A percentile compares a stretch with the other conserved stretches of the same genome.
Conservation (phyloP, 169 alveolate genomes). For the Plasmodium blacklocki region DNA sequence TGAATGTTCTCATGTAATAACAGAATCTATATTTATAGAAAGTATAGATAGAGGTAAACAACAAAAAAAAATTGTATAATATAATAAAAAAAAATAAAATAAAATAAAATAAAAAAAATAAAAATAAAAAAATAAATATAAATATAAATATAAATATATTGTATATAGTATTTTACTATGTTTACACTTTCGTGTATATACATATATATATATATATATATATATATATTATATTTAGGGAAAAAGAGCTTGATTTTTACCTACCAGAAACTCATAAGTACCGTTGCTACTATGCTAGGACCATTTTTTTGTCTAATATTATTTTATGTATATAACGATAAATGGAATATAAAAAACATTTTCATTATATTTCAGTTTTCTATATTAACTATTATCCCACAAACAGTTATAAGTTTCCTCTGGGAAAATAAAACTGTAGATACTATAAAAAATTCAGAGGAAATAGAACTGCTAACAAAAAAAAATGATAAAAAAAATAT, state of each 20-base stretch:
- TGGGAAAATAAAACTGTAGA: conserved; percentile 30
- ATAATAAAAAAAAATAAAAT: background rate
- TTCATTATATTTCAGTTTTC: conserved; percentile 69
- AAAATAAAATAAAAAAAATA: background rate
- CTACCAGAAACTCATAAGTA: conserved; percentile 65
- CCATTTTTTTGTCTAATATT: conserved; percentile 68
- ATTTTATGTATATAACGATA: conserved; percentile 52
- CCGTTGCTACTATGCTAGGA: conserved; percentile 65
- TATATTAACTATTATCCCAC: conserved; percentile 55
- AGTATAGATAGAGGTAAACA: conserved; percentile 62
- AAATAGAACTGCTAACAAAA: conserved; percentile 18
- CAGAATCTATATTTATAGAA: conserved; percentile 70
- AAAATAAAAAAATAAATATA: background rate
- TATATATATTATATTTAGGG: conserved; percentile 11
- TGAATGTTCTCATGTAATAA: conserved; percentile 62
- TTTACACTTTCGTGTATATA: background rate
- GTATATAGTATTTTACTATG: no score
- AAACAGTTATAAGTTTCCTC: conserved; percentile 47
- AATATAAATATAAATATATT: background rate
- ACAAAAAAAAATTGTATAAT: background rate
- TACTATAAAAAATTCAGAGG: conserved; percentile 26
- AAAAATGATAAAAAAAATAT: conserved; percentile 18
- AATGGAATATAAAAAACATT: conserved; percentile 61
- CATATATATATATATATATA: background rate
- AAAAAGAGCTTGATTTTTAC: conserved; percentile 64